These are phyloP conservation scores for Spatholobus suberectus DNA, from an alignment of 306 rosid species.

Conservation along the genomic window DNA sequence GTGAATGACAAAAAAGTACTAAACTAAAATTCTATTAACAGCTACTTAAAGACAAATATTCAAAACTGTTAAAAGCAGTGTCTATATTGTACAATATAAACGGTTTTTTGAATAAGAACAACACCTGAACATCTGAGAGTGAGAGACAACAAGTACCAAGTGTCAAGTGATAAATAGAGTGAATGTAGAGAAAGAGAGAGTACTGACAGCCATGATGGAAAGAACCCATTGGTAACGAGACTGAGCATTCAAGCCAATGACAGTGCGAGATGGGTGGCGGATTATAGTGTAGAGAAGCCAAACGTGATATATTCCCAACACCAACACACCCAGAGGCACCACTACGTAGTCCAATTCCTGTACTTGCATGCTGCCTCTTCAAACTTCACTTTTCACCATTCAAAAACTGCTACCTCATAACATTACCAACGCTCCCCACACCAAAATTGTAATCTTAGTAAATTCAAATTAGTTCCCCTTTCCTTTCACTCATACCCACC, in stretches of 20 bases:
- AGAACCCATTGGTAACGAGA: constrained; percentile 85
- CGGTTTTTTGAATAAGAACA: neutral
- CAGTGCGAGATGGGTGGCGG: constrained; percentile 67
- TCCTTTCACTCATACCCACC: neutral
- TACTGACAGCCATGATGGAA: constrained; percentile 79
- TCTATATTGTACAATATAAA: neutral
- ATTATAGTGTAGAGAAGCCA: constrained; percentile 69
- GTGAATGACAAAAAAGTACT: neutral
- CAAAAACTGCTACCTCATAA: constrained; percentile 6
- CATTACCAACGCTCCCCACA: neutral
- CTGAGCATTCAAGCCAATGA: constrained; percentile 79
- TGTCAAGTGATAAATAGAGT: neutral
- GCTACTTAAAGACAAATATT: neutral
- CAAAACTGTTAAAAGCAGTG: neutral
- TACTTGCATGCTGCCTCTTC: constrained; percentile 57
- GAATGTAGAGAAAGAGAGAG: constrained; percentile 25
- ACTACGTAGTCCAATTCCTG: constrained; percentile 60
- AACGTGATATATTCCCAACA: constrained; percentile 62
- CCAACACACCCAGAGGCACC: constrained; percentile 74
- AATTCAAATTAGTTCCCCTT: neutral
- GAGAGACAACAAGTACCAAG: neutral
- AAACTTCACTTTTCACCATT: constrained; percentile 23
- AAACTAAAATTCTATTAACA: neutral
- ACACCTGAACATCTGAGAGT: neutral
- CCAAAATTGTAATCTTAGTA: neutral